Percentiles rank a stretch among this genome's conserved stretches.
Evolutionary conservation across 306 rosid genomes (phyloP).

Genomic region (Senna tora): DNA sequence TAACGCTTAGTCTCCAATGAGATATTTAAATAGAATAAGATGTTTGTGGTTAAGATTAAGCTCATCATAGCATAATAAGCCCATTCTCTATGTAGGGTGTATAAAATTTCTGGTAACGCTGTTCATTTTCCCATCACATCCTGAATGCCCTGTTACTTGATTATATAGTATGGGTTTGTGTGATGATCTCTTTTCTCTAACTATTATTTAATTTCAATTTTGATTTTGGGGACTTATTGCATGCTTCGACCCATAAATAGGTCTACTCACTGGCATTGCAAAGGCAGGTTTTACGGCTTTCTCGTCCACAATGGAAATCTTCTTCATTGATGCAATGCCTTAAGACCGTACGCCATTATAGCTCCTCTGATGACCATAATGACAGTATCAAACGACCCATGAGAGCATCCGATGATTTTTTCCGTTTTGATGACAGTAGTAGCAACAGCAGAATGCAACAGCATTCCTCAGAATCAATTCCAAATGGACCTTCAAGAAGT

Average conservation of each 20-base stretch:
- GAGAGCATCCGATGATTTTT: conserved; percentile 40
- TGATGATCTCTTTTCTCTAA: neutral
- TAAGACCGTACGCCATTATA: conserved; percentile 45
- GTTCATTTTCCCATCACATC: neutral
- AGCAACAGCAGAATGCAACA: neutral
- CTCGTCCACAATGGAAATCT: conserved; percentile 30
- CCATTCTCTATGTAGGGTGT: neutral
- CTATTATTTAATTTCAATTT: neutral
- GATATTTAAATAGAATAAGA: neutral
- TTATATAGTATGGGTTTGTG: conserved; percentile 1
- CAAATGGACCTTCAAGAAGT: conserved; percentile 51
- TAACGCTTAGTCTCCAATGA: neutral
- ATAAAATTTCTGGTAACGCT: neutral
- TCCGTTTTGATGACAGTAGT: conserved; percentile 7
- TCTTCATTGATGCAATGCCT: conserved; percentile 23
- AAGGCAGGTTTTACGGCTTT: conserved; percentile 33
- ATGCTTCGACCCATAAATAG: conserved; percentile 37
- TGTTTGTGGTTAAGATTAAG: neutral
- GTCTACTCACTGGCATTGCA: conserved; percentile 41
- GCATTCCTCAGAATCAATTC: conserved; percentile 40
- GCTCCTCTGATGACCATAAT: conserved; percentile 40
- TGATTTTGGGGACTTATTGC: conserved; percentile 30
- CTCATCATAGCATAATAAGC: neutral
- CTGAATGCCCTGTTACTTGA: conserved; percentile 9
- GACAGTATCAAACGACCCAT: conserved; percentile 7